phyloP scores from a whole-genome alignment of 257 asterid species.

The Rehmannia glutinosa region DNA sequence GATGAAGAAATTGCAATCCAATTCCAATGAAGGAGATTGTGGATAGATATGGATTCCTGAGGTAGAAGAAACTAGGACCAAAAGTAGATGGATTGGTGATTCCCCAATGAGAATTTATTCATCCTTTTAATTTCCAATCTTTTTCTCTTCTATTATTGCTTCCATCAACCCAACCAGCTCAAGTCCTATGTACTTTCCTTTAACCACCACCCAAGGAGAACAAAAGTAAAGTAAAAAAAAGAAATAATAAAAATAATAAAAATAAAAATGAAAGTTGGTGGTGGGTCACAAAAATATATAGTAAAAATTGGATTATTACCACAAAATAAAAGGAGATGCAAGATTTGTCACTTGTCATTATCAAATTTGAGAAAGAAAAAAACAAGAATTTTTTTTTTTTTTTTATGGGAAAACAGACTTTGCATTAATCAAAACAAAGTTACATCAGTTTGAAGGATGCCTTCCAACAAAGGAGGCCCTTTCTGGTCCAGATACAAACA shows the following conservation, averaged over 20 bases:
- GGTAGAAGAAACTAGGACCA: constrained; percentile 15
- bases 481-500: no score
- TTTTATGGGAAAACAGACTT: no score
- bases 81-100: constrained; percentile 25
- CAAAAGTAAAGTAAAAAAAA: not conserved
- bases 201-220: constrained; percentile 26
- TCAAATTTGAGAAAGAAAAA: no score
- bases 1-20: constrained; percentile 15
- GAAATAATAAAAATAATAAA: not conserved
- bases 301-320: constrained; percentile 15
- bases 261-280: constrained; percentile 1
- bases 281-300: constrained; percentile 40
- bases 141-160: constrained; percentile 29
- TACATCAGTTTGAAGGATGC: no score
- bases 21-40: constrained; percentile 8
- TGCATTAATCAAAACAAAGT: no score
- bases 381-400: no score
- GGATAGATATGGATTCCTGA: not conserved
- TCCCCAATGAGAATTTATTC: constrained; percentile 18
- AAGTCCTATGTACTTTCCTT: no score
- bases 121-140: not conserved
- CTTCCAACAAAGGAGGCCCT: no score
- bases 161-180: constrained; percentile 23
- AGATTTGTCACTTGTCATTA: no score
- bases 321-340: no score